These are phyloP conservation scores for Podila epigama DNA, from an alignment of 192 early-diverging fungal genomes.

Conservation along the genomic window DNA sequence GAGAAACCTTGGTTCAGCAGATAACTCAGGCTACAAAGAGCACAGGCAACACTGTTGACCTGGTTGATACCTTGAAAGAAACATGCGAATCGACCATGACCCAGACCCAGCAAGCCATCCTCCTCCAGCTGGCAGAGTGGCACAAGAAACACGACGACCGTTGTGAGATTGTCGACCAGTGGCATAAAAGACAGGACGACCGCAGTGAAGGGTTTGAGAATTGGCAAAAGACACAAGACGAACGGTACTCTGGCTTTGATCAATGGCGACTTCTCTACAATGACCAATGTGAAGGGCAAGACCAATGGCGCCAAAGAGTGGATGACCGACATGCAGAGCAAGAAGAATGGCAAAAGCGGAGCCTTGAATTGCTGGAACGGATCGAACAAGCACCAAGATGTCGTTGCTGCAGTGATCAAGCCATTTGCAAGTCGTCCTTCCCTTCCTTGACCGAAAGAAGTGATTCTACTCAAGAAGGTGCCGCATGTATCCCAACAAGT, in stretches of 20 bases:
- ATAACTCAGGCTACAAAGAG: background rate
- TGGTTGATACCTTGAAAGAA: background rate
- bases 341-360: background rate
- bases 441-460: too few species aligned
- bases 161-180: background rate
- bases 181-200: slow-evolving; percentile 9
- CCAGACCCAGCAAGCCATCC: background rate
- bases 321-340: background rate
- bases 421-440: too few species aligned
- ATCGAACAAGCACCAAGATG: background rate
- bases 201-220: background rate
- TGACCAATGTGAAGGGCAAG: background rate
- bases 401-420: background rate
- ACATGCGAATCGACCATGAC: background rate
- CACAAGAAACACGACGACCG: background rate
- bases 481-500: too few species aligned
- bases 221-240: slow-evolving; percentile 13
- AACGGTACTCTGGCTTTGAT: background rate
- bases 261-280: background rate
- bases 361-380: background rate
- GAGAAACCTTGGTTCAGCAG: background rate
- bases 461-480: too few species aligned
- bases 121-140: background rate
- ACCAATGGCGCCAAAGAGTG: background rate
- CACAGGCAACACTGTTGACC: background rate